phyloP scores from a whole-genome alignment of 2,329 filamentous ascomycete genomes.

The Microdochium bolleyi region DNA sequence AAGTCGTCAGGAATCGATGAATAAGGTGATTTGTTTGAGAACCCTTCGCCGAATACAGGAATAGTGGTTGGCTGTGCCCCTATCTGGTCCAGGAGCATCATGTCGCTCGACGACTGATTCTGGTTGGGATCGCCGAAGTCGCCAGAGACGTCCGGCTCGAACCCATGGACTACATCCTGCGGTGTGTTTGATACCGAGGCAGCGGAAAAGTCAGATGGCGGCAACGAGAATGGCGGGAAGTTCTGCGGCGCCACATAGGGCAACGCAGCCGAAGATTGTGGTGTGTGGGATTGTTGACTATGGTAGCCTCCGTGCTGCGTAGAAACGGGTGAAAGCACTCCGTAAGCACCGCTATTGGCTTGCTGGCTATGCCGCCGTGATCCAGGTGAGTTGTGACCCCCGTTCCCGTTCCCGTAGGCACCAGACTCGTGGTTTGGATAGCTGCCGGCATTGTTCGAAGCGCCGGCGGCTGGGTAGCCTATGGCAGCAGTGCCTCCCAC shows the following conservation, averaged over 20 bases:
- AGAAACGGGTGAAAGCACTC: slow-evolving; percentile 43
- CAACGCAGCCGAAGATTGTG: slow-evolving; percentile 30
- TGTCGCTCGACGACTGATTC: slow-evolving; percentile 36
- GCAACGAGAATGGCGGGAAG: slow-evolving; percentile 55
- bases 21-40: slow-evolving; percentile 76
- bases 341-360: slow-evolving; percentile 38
- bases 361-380: slow-evolving; percentile 38
- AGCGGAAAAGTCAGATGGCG: slow-evolving; percentile 49
- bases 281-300: slow-evolving; percentile 35
- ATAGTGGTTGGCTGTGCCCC: slow-evolving; percentile 55
- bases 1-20: slow-evolving; percentile 79
- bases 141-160: slow-evolving; percentile 26
- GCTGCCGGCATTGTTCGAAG: slow-evolving; percentile 28
- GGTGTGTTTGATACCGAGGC: slow-evolving; percentile 25
- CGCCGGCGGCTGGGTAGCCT: slow-evolving; percentile 22
- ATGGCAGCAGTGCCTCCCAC: slow-evolving; percentile 33
- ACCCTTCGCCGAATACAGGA: slow-evolving; percentile 81
- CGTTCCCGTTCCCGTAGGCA: slow-evolving; percentile 19
- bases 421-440: slow-evolving; percentile 32
- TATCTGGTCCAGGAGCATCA: slow-evolving; percentile 57
- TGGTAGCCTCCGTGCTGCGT: slow-evolving; percentile 37
- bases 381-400: slow-evolving; percentile 31
- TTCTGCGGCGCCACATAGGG: slow-evolving; percentile 52
- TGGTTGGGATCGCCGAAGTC: slow-evolving; percentile 39
- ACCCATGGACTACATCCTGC: slow-evolving; percentile 27